These are phyloP conservation scores for Edaphochlamys debaryana DNA, from an alignment of 139 green algal species.

Conservation along the genomic window DNA sequence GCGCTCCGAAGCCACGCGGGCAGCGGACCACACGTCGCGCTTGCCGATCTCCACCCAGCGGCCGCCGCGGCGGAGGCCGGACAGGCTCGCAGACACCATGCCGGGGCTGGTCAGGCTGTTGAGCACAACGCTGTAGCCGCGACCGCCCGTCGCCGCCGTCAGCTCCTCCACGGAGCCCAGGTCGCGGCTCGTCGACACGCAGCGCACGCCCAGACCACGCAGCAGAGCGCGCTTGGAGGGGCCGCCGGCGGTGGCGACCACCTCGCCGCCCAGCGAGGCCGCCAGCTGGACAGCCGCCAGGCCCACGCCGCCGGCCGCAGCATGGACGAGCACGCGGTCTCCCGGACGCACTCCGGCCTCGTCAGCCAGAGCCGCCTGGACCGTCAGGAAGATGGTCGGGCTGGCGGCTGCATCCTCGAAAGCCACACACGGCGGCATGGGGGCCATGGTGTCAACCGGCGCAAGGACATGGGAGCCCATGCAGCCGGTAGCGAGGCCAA, in stretches of 20 bases:
- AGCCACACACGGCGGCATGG: slow-evolving; percentile 66
- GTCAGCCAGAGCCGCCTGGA: slow-evolving; percentile 47
- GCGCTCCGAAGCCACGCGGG: slow-evolving; percentile 74
- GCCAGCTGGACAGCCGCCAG: slow-evolving; percentile 76
- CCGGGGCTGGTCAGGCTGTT: slow-evolving; percentile 88
- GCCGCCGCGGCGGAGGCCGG: slow-evolving; percentile 59
- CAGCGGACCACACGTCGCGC: slow-evolving; percentile 82
- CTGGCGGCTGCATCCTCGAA: slow-evolving; percentile 74
- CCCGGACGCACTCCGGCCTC: slow-evolving; percentile 32
- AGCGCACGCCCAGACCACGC: slow-evolving; percentile 59
- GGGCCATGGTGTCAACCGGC: slow-evolving; percentile 54
- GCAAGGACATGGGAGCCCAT: slow-evolving; percentile 74
- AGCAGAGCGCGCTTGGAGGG: slow-evolving; percentile 75
- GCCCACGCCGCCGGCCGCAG: slow-evolving; percentile 73
- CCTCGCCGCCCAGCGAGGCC: slow-evolving; percentile 38
- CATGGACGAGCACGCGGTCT: slow-evolving; percentile 69
- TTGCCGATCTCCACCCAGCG: slow-evolving; percentile 89
- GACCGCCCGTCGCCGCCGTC: not conserved
- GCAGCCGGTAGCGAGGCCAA: slow-evolving; percentile 78
- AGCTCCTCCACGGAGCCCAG: slow-evolving; percentile 68
- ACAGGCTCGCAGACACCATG: slow-evolving; percentile 79
- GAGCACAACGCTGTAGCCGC: slow-evolving; percentile 65
- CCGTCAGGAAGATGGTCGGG: slow-evolving; percentile 68
- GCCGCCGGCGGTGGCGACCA: slow-evolving; percentile 78
- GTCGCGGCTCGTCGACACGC: slow-evolving; percentile 70